Evolutionary conservation across 108 stramenopile genomes (phyloP), one percentile per base, ranked within the genome.

Genomic region (Epipyxis sp.): DNA sequence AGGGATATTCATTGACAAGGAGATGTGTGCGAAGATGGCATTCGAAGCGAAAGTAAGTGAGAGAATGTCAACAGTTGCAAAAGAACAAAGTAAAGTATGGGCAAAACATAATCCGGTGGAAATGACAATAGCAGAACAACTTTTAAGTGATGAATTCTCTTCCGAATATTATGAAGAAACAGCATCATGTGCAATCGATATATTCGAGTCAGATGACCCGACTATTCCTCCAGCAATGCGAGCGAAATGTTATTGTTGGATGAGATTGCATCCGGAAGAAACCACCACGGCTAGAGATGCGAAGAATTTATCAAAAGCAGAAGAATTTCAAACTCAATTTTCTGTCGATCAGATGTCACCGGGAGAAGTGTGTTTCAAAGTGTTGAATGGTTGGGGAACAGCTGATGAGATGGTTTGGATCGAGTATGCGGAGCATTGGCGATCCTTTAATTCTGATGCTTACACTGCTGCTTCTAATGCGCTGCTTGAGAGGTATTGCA

Each of bases 51-150:
- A 74, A 57, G 35, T 27, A 6, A 74, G 43, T 39, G 27, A 57
- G 25, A 13, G 71, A 13, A 74, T 74, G 71, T 74, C 71, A 13
- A n/a, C 44, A 57, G 27, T 74, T 3, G 71, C 71, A 6, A 27
- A 42, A 27, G 50, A 13, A 13, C 71, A 74, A 39, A 42, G 71
- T 42, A 57, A 46, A 20, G 25, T 74, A 13, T 74, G 71, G 71
- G 71, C 71, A 57, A 39, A 74, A 6, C 46, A 6, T 42, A 37
- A 74, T 37, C 3, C 13, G 27, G 13, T 43, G 27, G 71, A 74
- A 6, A 39, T n/a, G n/a, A n/a, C n/a, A n/a, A n/a, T n/a, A 50
- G 46, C 13, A 50, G 46, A 50, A 13, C 46, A 50, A 50, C 46
- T 13, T 13, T 13, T 20, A 13, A 20, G 46, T 50, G 13, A 6